Percentiles rank a stretch among this genome's conserved stretches.
phyloP scores from a whole-genome alignment of 2,329 filamentous ascomycete genomes.

The Ustilaginoidea virens region DNA sequence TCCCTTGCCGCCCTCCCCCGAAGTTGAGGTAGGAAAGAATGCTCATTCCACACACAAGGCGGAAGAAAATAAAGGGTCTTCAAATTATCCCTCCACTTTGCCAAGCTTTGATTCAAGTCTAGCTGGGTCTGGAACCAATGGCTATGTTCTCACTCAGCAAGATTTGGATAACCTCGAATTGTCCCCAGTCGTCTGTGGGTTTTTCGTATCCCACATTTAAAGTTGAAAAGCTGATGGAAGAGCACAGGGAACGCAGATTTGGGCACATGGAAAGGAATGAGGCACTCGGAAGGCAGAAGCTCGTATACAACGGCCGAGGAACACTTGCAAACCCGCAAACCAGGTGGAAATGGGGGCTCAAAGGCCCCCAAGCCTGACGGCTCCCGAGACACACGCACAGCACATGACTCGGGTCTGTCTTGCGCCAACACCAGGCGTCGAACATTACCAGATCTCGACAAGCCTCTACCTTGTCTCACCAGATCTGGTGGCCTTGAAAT shows the following conservation, averaged over 20 bases:
- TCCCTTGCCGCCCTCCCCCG: no score
- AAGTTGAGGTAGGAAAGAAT: no score
- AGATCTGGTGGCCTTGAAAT: neutral
- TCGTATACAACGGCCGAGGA: conserved; percentile 13
- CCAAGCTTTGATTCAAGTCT: conserved; percentile 20
- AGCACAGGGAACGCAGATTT: conserved; percentile 11
- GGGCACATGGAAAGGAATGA: conserved; percentile 7
- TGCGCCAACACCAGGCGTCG: no score
- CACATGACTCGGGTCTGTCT: no score
- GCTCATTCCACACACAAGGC: no score
- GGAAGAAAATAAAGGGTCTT: conserved; percentile 14
- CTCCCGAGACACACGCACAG: no score
- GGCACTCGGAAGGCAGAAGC: conserved; percentile 10
- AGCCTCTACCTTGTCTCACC: neutral
- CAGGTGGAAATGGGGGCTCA: neutral
- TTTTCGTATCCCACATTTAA: neutral
- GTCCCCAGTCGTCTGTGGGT: conserved; percentile 19
- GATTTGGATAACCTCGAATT: conserved; percentile 20
- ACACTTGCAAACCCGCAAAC: neutral
- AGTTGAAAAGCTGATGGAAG: neutral
- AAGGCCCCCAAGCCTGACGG: neutral
- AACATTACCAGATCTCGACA: conserved; percentile 1
- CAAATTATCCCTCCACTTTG: conserved; percentile 17
- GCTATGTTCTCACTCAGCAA: conserved; percentile 14
- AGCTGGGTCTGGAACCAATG: conserved; percentile 10